Evolutionary conservation across 78 protist genomes (phyloP), one percentile per base, ranked within the genome.

Genomic region (Speleostelium caveatum): DNA sequence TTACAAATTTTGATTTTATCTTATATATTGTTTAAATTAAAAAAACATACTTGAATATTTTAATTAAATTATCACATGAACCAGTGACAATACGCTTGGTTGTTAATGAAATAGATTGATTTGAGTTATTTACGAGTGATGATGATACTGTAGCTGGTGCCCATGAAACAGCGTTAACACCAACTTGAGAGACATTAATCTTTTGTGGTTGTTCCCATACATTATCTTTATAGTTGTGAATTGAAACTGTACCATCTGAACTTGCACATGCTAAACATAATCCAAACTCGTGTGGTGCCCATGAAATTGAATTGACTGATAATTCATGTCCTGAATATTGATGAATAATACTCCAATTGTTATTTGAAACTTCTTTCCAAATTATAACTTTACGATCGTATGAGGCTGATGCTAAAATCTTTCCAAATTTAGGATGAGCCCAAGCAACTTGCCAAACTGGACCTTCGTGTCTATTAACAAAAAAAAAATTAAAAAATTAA

Each of bases 361-460:
- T 72, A 33, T 67, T 51, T 28, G 42, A 38, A 24, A 42, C 36
- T 73, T 96, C 98, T 72, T 93, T 94, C 99, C 99, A 98, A n/a
- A 99, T 79, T 42, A 97, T 75, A 19, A 98, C 98, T 38, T 86
- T 94, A n/a, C 95, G 39, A 79, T 99, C 99, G 73, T 98, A 96
- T 17, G 98, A 91, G 75, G 99, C 96, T 33, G 99, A 95, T 5
- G 99, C 99, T 21, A 99, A 86, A n/a, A 98, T 51, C 83, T 32
- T 89, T 36, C 99, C 99, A 59, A 94, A 98, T 86, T 96, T 80
- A 36, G 99, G 99, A 75, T 98, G 99, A 1, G 99, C 99, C 99
- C 99, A 99, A 1, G 98, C 93, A 19, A 97, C 98, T 66, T 89
- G 97, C 99, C 99, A 99, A 35, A 99, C 99, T 22, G 99, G 99